Percentiles rank a stretch among this genome's conserved stretches.
Conservation (phyloP, 805 yeast genomes). For the Ogataea saltuana region DNA sequence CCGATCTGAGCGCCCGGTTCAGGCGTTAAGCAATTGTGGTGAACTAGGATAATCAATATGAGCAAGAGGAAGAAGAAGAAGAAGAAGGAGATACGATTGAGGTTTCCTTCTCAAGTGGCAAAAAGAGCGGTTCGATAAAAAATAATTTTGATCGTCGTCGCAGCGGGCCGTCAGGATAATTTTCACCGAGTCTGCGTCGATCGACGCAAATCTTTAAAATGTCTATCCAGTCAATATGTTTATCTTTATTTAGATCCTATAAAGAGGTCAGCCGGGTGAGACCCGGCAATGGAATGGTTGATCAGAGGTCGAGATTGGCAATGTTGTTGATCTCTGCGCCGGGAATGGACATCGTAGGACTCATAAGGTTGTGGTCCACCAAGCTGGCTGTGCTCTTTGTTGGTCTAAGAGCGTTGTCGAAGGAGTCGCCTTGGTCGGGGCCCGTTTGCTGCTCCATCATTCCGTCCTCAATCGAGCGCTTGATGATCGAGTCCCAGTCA, state of each 20-base stretch:
- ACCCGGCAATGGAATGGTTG: too few species aligned
- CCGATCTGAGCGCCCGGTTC: too few species aligned
- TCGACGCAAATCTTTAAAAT: constrained; percentile 3
- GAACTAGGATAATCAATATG: too few species aligned
- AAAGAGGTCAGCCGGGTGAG: too few species aligned
- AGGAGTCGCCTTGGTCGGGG: constrained; percentile 7
- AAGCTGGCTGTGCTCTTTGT: constrained; percentile 20
- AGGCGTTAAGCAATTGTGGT: too few species aligned
- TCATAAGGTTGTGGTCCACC: constrained; percentile 31
- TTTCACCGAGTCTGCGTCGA: constrained; percentile 5
- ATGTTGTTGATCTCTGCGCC: constrained; percentile 14
- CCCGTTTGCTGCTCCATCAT: constrained; percentile 14
- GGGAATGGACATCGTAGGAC: constrained; percentile 27
- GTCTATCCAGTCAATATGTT: background rate
- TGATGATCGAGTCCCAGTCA: constrained; percentile 35
- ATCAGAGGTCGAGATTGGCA: constrained; percentile 5
- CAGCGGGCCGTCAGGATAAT: too few species aligned
- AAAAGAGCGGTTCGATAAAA: too few species aligned
- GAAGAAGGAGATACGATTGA: too few species aligned
- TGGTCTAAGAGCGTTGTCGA: constrained; percentile 14
- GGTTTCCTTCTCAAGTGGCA: too few species aligned
- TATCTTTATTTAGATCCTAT: too few species aligned
- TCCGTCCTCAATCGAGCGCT: constrained; percentile 33
- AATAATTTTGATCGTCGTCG: too few species aligned
- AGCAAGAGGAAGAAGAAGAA: too few species aligned